A percentile compares a stretch with the other conserved stretches of the same genome.
These are phyloP conservation scores for Suillus placidus DNA, from an alignment of 768 basidiomycete genomes.

Conservation along the genomic window DNA sequence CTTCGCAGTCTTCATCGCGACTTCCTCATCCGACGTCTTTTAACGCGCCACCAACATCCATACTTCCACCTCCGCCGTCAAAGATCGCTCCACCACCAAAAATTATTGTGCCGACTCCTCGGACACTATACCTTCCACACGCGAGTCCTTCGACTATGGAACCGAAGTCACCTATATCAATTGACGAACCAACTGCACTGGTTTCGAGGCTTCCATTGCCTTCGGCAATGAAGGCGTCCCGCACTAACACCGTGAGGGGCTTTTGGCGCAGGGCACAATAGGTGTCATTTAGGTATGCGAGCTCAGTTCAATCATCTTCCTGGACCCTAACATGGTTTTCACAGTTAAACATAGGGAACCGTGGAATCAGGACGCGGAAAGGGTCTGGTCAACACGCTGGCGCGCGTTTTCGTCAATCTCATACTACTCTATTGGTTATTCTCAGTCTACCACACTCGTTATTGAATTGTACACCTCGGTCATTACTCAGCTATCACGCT, in stretches of 20 bases:
- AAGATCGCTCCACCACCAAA: constrained; percentile 14
- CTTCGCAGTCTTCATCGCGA: constrained; percentile 23
- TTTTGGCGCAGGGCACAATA: constrained; percentile 34
- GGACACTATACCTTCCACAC: neutral
- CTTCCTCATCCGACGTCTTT: constrained; percentile 7
- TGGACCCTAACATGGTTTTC: neutral
- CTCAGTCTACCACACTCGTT: constrained; percentile 7
- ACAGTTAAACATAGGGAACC: neutral
- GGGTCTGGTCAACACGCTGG: neutral
- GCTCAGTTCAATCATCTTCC: neutral
- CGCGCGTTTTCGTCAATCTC: neutral
- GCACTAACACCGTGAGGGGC: constrained; percentile 31
- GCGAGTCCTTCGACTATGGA: constrained; percentile 10
- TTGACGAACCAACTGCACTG: constrained; percentile 4
- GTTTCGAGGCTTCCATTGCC: constrained; percentile 28
- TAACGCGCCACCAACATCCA: constrained; percentile 20
- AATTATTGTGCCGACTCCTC: constrained; percentile 12
- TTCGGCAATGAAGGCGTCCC: constrained; percentile 23
- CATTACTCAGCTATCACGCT: constrained; percentile 15
- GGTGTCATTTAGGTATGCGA: constrained; percentile 15
- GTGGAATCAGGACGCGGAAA: neutral
- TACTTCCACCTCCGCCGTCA: constrained; percentile 23
- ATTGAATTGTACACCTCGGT: constrained; percentile 2
- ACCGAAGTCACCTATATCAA: constrained; percentile 5
- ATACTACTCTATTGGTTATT: constrained; percentile 13